phyloP scores from a whole-genome alignment of 352 stramenopile genomes.

The Thraustochytrium striatum region DNA sequence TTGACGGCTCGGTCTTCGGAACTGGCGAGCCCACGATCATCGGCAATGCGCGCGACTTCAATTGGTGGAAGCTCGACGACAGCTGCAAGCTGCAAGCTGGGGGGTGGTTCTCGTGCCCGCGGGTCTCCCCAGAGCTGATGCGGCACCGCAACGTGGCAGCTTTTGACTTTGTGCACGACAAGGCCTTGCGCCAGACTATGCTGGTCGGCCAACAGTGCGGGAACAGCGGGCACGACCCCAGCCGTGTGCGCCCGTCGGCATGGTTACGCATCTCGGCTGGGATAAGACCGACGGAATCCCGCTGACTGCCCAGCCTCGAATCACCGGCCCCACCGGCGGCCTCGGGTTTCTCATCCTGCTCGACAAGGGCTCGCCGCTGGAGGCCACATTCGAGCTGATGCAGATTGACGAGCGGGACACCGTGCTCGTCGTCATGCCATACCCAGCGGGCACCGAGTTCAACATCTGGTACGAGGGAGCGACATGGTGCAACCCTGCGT shows the following conservation, averaged over 20 bases:
- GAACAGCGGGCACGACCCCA: not conserved
- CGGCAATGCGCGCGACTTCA: not conserved
- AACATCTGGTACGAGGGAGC: not conserved
- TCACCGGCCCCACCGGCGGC: not conserved
- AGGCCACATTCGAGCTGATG: not conserved
- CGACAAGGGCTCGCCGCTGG: not conserved
- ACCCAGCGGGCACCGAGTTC: not conserved
- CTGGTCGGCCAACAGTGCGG: not conserved
- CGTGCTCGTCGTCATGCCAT: slow-evolving; percentile 1
- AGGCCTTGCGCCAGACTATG: not conserved
- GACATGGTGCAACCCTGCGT: slow-evolving; percentile 13
- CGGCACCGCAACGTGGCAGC: not conserved
- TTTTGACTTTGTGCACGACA: not conserved
- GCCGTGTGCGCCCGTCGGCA: not conserved
- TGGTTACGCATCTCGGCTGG: slow-evolving; percentile 7
- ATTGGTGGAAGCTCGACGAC: slow-evolving; percentile 25
- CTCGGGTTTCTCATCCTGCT: slow-evolving; percentile 9
- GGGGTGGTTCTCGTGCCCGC: slow-evolving; percentile 2
- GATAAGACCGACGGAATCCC: not conserved
- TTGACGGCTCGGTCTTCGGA: not conserved
- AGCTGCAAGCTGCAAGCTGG: not conserved
- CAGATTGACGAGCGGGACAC: slow-evolving; percentile 29
- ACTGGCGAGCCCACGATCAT: not conserved
- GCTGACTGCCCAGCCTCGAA: not conserved
- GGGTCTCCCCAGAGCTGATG: not conserved